Percentiles rank a stretch among this genome's conserved stretches.
These are phyloP conservation scores for Amanita inopinata DNA, from an alignment of 768 basidiomycete species.

Conservation along the genomic window DNA sequence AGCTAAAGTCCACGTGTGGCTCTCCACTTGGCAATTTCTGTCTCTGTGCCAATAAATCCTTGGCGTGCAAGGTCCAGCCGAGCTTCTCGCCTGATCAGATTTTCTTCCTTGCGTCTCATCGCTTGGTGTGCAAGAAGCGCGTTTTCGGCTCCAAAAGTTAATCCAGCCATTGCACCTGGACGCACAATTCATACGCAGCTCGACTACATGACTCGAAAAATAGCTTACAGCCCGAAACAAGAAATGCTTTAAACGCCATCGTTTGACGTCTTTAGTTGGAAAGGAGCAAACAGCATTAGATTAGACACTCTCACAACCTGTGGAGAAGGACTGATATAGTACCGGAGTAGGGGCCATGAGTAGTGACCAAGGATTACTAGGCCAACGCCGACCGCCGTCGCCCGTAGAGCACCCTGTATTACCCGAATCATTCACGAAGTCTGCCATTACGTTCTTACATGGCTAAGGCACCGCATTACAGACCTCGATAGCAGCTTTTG, in stretches of 20 bases:
- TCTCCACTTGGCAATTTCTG: slow-evolving; percentile 77
- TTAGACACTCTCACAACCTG: background rate
- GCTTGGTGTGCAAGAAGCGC: slow-evolving; percentile 68
- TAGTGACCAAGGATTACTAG: slow-evolving; percentile 54
- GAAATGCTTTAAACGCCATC: slow-evolving; percentile 70
- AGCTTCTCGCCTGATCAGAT: slow-evolving; percentile 61
- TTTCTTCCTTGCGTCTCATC: slow-evolving; percentile 55
- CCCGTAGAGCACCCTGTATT: slow-evolving; percentile 42
- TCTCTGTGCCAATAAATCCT: slow-evolving; percentile 74
- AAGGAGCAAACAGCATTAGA: background rate
- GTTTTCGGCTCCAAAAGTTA: slow-evolving; percentile 67
- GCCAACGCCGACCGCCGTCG: slow-evolving; percentile 48
- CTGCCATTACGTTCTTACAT: slow-evolving; percentile 9
- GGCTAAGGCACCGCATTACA: slow-evolving; percentile 15
- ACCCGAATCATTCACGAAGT: slow-evolving; percentile 1
- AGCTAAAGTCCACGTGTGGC: slow-evolving; percentile 25
- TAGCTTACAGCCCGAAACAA: slow-evolving; percentile 60
- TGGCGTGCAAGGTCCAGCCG: slow-evolving; percentile 63
- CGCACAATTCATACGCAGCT: slow-evolving; percentile 10
- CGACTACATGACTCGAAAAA: slow-evolving; percentile 11
- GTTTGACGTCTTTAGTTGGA: slow-evolving; percentile 54
- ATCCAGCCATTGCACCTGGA: slow-evolving; percentile 52
- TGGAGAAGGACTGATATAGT: slow-evolving; percentile 10
- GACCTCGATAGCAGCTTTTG: slow-evolving; percentile 48
- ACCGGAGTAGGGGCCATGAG: slow-evolving; percentile 70